Evolutionary conservation across 345 rosid species (phyloP), one percentile per base, ranked within the genome.

Genomic region (Rubroshorea leprosula): DNA sequence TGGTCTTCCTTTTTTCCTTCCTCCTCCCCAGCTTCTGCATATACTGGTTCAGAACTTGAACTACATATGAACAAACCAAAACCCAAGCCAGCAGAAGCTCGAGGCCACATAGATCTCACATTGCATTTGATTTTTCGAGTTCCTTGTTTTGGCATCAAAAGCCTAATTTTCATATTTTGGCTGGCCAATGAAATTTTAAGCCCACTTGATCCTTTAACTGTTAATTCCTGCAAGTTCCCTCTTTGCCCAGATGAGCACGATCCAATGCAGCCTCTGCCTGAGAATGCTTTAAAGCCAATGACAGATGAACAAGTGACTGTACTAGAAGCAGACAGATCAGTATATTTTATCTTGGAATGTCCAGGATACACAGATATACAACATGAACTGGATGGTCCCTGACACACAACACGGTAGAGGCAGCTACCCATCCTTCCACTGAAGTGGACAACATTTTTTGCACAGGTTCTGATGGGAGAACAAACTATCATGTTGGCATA

Each of bases 51-150:
- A 51, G 82, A 73, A 76, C 66, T 76, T 13, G 90, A 85, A 78
- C 69, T 77, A 69, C 91, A 86, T 67, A 87, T 76, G 56, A 83
- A 68, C 65, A 89, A 76, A 66, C 89, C 84, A 69, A 82, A 74
- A 58, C 76, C 53, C 59, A 86, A 54, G 57, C 86, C 76, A 15
- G 75, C 72, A 51, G 81, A 74, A 17, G 76, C 75, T 64, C 57
- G 80, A 22, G 67, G 69, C 82, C 77, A 65, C 22, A 72, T 39
- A 46, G 67, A 66, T 72, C 78, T 74, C 60, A 65, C 68, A 61
- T 70, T 76, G 60, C 66, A 71, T 68, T 70, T 66, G 12, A 80
- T 58, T 72, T 80, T 76, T 55, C 62, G 58, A 47, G 66, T 41
- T 55, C 79, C 76, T 46, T 61, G 74, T 60, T 66, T 75, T n/a